Conservation (phyloP, 208 protist genomes). For the Acanthamoeba culbertsoni region DNA sequence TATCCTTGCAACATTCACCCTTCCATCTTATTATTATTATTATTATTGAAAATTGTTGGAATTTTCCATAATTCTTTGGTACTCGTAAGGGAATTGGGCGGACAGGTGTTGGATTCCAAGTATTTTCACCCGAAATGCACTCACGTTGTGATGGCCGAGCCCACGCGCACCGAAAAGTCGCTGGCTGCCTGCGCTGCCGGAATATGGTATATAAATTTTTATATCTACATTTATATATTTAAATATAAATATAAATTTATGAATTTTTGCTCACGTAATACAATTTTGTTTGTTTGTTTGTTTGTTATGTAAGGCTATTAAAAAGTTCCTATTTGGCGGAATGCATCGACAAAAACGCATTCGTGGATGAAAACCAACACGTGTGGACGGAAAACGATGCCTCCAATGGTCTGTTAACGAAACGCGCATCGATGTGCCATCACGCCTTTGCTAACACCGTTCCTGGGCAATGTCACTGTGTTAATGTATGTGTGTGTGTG, state of each 20-base stretch:
- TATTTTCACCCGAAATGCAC: not conserved
- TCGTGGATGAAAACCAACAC: not conserved
- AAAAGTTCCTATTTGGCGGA: not conserved
- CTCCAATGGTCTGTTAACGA: too few relatives aligned
- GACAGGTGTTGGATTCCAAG: not conserved
- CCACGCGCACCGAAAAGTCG: not conserved
- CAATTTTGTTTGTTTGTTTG: not conserved
- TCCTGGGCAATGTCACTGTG: too few relatives aligned
- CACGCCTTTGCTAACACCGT: too few relatives aligned
- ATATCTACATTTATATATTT: too few relatives aligned
- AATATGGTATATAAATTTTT: not conserved
- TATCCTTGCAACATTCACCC: constrained; percentile 1
- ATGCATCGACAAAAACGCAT: not conserved
- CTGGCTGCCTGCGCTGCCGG: not conserved
- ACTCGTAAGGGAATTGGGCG: not conserved
- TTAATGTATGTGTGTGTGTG: too few relatives aligned
- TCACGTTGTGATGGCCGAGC: not conserved
- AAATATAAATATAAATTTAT: too few relatives aligned
- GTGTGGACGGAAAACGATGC: not conserved
- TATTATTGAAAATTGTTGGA: not conserved
- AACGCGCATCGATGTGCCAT: too few relatives aligned
- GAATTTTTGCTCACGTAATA: too few relatives aligned
- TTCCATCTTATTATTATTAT: not conserved
- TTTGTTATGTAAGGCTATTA: not conserved
- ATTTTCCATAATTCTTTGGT: not conserved